Evolutionary conservation across 768 basidiomycete genomes (phyloP).

Genomic region (Udeniomyces megalosporus): DNA sequence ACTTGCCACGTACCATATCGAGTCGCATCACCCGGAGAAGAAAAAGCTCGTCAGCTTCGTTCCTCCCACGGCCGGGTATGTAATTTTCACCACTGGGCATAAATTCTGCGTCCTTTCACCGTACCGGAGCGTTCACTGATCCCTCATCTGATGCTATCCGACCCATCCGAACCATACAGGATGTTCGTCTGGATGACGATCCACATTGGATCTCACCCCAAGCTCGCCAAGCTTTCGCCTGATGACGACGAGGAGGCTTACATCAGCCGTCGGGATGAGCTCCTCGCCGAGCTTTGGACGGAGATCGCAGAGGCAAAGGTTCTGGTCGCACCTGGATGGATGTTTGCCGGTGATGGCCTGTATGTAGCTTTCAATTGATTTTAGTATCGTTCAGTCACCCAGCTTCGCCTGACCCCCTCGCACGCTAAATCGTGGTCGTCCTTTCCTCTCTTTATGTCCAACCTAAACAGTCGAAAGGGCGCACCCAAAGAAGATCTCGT

Average conservation of each 20-base stretch:
- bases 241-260: neutral
- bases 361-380: too few relatives aligned
- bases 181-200: slow-evolving; percentile 14
- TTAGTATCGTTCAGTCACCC: too few relatives aligned
- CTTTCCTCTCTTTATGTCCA: neutral
- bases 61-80: slow-evolving; percentile 13
- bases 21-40: neutral
- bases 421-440: too few relatives aligned
- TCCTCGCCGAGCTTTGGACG: neutral
- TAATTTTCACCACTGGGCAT: neutral
- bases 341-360: neutral
- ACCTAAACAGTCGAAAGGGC: neutral
- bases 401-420: too few relatives aligned
- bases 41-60: slow-evolving; percentile 10
- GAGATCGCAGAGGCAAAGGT: slow-evolving; percentile 4
- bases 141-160: too few relatives aligned
- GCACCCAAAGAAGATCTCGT: slow-evolving; percentile 5
- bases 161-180: neutral
- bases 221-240: neutral
- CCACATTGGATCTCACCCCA: neutral
- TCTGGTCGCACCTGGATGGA: slow-evolving; percentile 14
- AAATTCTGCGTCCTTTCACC: too few relatives aligned
- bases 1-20: slow-evolving; percentile 2
- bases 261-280: neutral
- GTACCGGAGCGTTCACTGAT: too few relatives aligned